Evolutionary conservation across 1,139 yeast species (phyloP).

Genomic region (Kurtzmaniella quercitrusa): DNA sequence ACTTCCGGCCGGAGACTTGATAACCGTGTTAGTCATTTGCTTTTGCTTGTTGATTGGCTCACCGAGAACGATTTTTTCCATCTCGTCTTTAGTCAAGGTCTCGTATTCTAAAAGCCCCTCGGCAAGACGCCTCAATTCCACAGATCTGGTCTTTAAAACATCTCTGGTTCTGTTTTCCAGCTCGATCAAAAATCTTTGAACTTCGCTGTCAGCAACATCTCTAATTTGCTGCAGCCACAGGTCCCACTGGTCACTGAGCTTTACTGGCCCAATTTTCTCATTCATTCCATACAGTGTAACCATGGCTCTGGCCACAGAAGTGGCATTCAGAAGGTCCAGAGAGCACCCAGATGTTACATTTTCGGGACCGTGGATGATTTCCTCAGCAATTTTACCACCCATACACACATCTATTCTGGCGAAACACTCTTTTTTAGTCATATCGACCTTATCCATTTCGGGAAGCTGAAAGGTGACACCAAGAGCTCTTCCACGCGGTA

Average conservation of each 20-base stretch:
- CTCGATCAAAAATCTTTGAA: conserved; percentile 64
- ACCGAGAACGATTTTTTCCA: conserved; percentile 80
- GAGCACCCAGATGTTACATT: conserved; percentile 95
- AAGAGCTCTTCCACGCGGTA: conserved; percentile 94
- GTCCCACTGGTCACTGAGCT: conserved; percentile 84
- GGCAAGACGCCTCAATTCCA: conserved; percentile 85
- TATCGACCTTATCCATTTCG: conserved; percentile 96
- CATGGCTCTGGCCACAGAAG: conserved; percentile 93
- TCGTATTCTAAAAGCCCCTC: conserved; percentile 94
- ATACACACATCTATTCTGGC: conserved; percentile 94
- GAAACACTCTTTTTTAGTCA: conserved; percentile 82
- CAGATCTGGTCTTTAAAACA: conserved; percentile 54
- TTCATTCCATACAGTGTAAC: conserved; percentile 97
- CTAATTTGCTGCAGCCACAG: conserved; percentile 89
- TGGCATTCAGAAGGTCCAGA: conserved; percentile 84
- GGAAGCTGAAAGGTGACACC: conserved; percentile 97
- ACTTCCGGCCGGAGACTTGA: conserved; percentile 35
- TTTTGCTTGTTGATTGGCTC: conserved; percentile 65
- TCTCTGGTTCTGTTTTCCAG: conserved; percentile 79
- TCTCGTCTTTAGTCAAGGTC: conserved; percentile 87
- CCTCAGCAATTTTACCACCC: conserved; percentile 99
- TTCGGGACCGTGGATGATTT: conserved; percentile 82
- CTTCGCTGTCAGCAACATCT: conserved; percentile 90
- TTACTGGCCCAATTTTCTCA: conserved; percentile 87
- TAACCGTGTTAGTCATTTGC: conserved; percentile 71